These are phyloP conservation scores for Pouteria campechiana DNA, from an alignment of 179 eudicot genomes.

Conservation along the genomic window DNA sequence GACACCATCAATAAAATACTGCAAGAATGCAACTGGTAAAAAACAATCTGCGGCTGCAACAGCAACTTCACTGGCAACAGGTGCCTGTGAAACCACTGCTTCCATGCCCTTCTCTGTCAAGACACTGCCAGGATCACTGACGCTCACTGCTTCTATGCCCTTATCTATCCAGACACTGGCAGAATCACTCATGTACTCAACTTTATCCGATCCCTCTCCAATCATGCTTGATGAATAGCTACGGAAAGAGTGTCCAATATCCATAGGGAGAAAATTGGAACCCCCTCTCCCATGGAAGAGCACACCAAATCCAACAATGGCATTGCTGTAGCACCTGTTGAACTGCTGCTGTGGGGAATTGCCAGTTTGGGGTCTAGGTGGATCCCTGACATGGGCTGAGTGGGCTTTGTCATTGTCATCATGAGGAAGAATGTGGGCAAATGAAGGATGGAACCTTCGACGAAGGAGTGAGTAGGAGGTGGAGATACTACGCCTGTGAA, in stretches of 20 bases:
- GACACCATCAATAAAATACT: conserved; percentile 63
- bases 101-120: conserved; percentile 37
- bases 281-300: conserved; percentile 12
- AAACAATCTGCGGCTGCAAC: conserved; percentile 88
- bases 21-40: conserved; percentile 70
- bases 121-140: too few species aligned
- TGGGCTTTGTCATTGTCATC: conserved; percentile 10
- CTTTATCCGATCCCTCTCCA: conserved; percentile 29
- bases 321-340: conserved; percentile 12
- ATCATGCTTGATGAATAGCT: conserved; percentile 57
- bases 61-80: conserved; percentile 63
- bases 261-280: conserved; percentile 7
- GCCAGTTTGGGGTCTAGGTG: conserved; percentile 5
- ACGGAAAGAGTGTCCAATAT: conserved; percentile 8
- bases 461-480: conserved; percentile 40
- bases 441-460: conserved; percentile 25
- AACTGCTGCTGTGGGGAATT: conserved; percentile 12
- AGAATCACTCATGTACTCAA: conserved; percentile 37
- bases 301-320: conserved; percentile 4
- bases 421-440: conserved; percentile 29
- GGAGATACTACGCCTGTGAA: conserved; percentile 52
- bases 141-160: conserved; percentile 36
- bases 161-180: conserved; percentile 39
- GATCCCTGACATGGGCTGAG: conserved; percentile 4
- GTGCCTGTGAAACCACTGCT: conserved; percentile 35